These are phyloP conservation scores for Hevea brasiliensis DNA, from an alignment of 345 rosid species.

Conservation along the genomic window DNA sequence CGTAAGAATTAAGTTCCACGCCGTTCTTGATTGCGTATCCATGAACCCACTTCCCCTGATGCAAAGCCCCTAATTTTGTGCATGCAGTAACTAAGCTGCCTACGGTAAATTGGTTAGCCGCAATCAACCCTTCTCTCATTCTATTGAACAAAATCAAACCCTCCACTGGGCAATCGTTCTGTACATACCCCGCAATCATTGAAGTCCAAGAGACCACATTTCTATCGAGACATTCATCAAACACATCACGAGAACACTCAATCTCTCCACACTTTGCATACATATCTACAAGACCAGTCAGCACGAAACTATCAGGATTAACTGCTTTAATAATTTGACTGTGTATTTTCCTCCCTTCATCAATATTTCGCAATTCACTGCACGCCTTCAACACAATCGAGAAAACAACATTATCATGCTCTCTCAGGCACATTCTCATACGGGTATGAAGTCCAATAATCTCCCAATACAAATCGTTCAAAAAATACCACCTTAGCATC, in stretches of 20 bases:
- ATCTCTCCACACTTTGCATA: slow-evolving; percentile 39
- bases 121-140: slow-evolving; percentile 41
- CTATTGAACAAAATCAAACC: slow-evolving; percentile 41
- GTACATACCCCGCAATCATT: slow-evolving; percentile 54
- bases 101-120: slow-evolving; percentile 34
- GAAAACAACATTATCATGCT: slow-evolving; percentile 49
- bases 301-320: slow-evolving; percentile 20
- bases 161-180: slow-evolving; percentile 30
- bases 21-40: slow-evolving; percentile 38
- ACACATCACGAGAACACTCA: slow-evolving; percentile 43
- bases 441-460: slow-evolving; percentile 39
- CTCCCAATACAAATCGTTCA: slow-evolving; percentile 43
- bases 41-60: slow-evolving; percentile 49
- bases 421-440: slow-evolving; percentile 36
- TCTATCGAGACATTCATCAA: slow-evolving; percentile 51
- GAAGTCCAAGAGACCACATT: slow-evolving; percentile 57
- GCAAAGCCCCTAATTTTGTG: slow-evolving; percentile 40
- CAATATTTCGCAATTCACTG: slow-evolving; percentile 49
- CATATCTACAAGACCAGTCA: slow-evolving; percentile 41
- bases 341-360: slow-evolving; percentile 35
- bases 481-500: slow-evolving; percentile 67
- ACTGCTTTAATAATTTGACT: slow-evolving; percentile 24
- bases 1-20: slow-evolving; percentile 28
- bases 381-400: slow-evolving; percentile 73
- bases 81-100: slow-evolving; percentile 48